A percentile compares a stretch with the other conserved stretches of the same genome.
Evolutionary conservation across 2,329 filamentous ascomycete genomes (phyloP).

Genomic region (Sphaerulina vaccinii): DNA sequence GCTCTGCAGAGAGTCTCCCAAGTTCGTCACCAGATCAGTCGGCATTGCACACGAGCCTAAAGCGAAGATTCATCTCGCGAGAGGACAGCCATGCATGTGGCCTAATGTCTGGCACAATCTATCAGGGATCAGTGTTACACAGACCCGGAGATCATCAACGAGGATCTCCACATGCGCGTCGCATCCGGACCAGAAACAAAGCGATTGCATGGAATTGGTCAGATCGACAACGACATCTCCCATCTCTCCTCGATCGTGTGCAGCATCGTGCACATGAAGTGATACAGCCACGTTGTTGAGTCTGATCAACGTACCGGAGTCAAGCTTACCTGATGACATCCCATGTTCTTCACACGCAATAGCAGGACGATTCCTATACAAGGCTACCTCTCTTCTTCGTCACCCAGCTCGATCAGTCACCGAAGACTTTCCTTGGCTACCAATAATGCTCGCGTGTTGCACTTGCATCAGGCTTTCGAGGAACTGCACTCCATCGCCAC

Average conservation of each 20-base stretch:
- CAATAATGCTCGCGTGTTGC: neutral
- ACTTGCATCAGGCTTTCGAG: neutral
- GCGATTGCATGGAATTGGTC: conserved; percentile 11
- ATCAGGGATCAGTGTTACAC: conserved; percentile 20
- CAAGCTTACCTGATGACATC: neutral
- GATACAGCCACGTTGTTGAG: neutral
- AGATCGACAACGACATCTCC: neutral
- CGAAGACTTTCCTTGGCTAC: neutral
- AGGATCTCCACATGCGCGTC: conserved; percentile 19
- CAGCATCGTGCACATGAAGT: neutral
- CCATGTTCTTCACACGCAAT: conserved; percentile 4
- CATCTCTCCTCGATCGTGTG: neutral
- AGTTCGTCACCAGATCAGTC: neutral
- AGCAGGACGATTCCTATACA: neutral
- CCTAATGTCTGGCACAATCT: conserved; percentile 15
- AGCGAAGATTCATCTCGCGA: neutral
- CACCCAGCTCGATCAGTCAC: neutral
- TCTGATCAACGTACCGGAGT: neutral
- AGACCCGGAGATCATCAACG: conserved; percentile 14
- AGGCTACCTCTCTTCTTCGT: neutral
- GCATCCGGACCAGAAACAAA: conserved; percentile 12
- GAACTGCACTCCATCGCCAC: neutral
- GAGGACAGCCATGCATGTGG: conserved; percentile 4
- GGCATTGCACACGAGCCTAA: neutral
- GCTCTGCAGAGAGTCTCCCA: neutral